Base-by-base conservation (phyloP, 768 basidiomycete genomes). In the Kwoniella shandongensis region DNA sequence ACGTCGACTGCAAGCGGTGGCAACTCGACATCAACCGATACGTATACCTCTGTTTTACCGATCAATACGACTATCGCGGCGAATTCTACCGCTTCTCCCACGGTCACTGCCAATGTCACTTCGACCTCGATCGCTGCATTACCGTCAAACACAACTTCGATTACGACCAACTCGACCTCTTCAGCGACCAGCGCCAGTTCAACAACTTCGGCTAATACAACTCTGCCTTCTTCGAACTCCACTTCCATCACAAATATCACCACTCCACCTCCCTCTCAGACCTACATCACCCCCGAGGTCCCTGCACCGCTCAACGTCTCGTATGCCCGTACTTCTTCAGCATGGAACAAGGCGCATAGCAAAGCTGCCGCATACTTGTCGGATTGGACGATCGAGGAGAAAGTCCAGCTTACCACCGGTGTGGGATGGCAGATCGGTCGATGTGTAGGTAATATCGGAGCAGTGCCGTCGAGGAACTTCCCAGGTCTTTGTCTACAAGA, bases 331-430 rank as follows among this genome's bases (percentile, higher is more conserved):
- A 26, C 29, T 20, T 51, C 56, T n/a, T 35, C 42, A 2, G 36
- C 35, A 36, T 79, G 78, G 78, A 51, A 56, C 2, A 47, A 52
- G 1, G 77, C 77, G 1, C 69, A 76, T 26, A 26, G 20, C 0
- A 66, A 68, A 13, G 78, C 78, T 2, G 38, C 59, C 26, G 51
- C 35, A 0, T 66, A 64, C 48, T 78, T 87, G 17, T 45, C 62
- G 26, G 80, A 82, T 52, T 77, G 83, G 58, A 82, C 83, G 2
- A 63, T 83, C 6, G 77, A 82, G 54, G 83, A 86, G 59, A 84
- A 85, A 65, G 81, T 84, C 26, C 80, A 80, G 53, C 73, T 86
- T 13, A 82, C 80, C 0, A 85, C 84, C 23, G 84, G 84, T 76
- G 58, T 69, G 59, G 71, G 69, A 51, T 75, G 73, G 73, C 44